Evolutionary conservation across 495 filamentous ascomycete species (phyloP), one percentile per base, ranked within the genome.

Genomic region (Penicillium pancosmium): DNA sequence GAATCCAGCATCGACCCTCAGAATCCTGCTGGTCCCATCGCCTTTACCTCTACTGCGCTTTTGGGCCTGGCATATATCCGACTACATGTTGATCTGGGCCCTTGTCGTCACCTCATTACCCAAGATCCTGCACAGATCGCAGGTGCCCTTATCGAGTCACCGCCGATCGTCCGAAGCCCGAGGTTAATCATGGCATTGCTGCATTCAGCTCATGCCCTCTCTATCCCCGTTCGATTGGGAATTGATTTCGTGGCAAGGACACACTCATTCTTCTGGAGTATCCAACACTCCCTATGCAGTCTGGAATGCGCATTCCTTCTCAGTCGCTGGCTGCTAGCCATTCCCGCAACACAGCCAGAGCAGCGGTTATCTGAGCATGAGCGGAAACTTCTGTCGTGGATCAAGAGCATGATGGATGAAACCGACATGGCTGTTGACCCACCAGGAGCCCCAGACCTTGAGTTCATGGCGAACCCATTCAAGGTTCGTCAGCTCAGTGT

Each of bases 351-450:
- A 0, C 76, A 78, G 49, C 66, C 75, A 5, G 76, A 80, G 40
- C 78, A 79, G 50, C 68, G 73, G 40, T 60, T 81, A 19, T 78
- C 77, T 2, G 78, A 79, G 25, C 77, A 91, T 53, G 88, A 91
- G 68, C 77, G 77, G 52, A 84, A 84, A 58, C 75, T 91, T 10
- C 80, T 89, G 19, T 72, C 84, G 41, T 88, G 83, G 78, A 80
- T 91, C 38, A 84, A 86, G 52, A 86, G 83, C 62, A 88, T 91
- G 84, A 80, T 91, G 62, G 85, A 89, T 65, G 88, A 91, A 76
- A 91, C 88, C 9, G 86, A 89, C 59, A 87, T 89, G 68, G 86
- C 87, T 44, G 84, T 87, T 38, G 73, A 76, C 64, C 73, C 73
- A 8, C 69, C 72, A 7, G 77, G 76, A 9, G 70, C 75, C 27